Evolutionary conservation across 352 stramenopile species (phyloP).

Genomic region (Thraustochytrium striatum): DNA sequence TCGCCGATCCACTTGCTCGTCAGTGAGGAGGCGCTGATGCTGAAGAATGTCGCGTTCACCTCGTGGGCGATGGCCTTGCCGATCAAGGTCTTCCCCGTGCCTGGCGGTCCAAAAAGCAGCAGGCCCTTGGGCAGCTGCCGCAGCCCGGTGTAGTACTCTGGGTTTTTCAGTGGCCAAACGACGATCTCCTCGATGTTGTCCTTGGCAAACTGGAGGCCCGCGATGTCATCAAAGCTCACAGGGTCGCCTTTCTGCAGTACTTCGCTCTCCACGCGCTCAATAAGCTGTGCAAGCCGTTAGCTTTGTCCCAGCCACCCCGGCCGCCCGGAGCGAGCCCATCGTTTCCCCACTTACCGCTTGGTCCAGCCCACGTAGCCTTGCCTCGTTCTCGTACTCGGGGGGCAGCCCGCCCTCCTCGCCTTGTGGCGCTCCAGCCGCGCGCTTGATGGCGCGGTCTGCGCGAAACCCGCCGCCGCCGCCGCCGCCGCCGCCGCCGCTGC

Average conservation of each 20-base stretch:
- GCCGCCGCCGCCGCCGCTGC: not conserved
- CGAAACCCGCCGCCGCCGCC: not conserved
- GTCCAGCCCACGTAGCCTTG: slow-evolving; percentile 21
- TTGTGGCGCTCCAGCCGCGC: not conserved
- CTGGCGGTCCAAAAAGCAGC: slow-evolving; percentile 81
- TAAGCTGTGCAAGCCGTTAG: not conserved
- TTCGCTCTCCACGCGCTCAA: slow-evolving; percentile 42
- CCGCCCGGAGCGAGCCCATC: not conserved
- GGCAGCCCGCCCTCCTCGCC: not conserved
- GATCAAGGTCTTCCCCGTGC: slow-evolving; percentile 86
- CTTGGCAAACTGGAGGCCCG: slow-evolving; percentile 91
- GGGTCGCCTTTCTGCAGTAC: slow-evolving; percentile 31
- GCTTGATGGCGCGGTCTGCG: not conserved
- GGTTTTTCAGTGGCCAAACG: slow-evolving; percentile 89
- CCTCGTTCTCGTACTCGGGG: slow-evolving; percentile 28
- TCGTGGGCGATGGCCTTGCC: slow-evolving; percentile 86
- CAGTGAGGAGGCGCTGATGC: slow-evolving; percentile 76
- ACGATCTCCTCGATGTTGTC: slow-evolving; percentile 95
- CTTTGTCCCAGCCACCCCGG: not conserved
- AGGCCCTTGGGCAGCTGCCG: slow-evolving; percentile 87
- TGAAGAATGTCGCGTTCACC: slow-evolving; percentile 79
- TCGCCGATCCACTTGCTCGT: slow-evolving; percentile 86
- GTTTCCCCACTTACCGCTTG: not conserved
- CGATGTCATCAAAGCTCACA: slow-evolving; percentile 44
- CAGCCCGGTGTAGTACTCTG: slow-evolving; percentile 67